A percentile compares a stretch with the other conserved stretches of the same genome.
phyloP scores from a whole-genome alignment of 2,329 filamentous ascomycete genomes.

The Monosporascus ibericus region DNA sequence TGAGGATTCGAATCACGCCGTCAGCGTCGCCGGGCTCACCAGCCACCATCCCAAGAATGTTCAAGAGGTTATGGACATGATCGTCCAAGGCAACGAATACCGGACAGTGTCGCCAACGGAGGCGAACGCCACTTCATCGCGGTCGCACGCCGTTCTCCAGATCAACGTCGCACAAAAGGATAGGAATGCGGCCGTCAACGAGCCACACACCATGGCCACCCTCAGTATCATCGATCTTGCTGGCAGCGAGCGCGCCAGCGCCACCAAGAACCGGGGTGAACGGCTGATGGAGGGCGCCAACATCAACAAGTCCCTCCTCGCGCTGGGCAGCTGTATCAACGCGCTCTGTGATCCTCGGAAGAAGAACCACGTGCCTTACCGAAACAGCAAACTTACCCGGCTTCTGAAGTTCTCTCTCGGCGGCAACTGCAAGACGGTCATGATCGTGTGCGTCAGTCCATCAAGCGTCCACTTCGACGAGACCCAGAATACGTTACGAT shows the following conservation, averaged over 20 bases:
- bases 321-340: conserved; percentile 95
- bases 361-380: conserved; percentile 90
- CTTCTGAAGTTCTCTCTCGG: conserved; percentile 95
- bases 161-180: conserved; percentile 96
- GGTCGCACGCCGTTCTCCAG: conserved; percentile 94
- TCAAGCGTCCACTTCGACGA: conserved; percentile 97
- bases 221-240: conserved; percentile 97
- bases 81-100: conserved; percentile 88
- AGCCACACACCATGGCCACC: conserved; percentile 96
- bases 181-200: conserved; percentile 83
- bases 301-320: conserved; percentile 97
- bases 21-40: conserved; percentile 84
- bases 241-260: conserved; percentile 90
- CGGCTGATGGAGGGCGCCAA: conserved; percentile 90
- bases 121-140: conserved; percentile 94
- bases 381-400: conserved; percentile 94
- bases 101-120: conserved; percentile 95
- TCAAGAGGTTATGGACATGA: conserved; percentile 98
- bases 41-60: conserved; percentile 89
- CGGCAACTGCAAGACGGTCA: conserved; percentile 97
- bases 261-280: conserved; percentile 93
- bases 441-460: conserved; percentile 98
- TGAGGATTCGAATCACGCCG: conserved; percentile 88
- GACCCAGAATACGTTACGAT: conserved; percentile 94
- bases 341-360: conserved; percentile 90